Evolutionary conservation across 1,284 basidiomycete species (phyloP), one percentile per base, ranked within the genome.

Genomic region (Rhodotorula sp.): DNA sequence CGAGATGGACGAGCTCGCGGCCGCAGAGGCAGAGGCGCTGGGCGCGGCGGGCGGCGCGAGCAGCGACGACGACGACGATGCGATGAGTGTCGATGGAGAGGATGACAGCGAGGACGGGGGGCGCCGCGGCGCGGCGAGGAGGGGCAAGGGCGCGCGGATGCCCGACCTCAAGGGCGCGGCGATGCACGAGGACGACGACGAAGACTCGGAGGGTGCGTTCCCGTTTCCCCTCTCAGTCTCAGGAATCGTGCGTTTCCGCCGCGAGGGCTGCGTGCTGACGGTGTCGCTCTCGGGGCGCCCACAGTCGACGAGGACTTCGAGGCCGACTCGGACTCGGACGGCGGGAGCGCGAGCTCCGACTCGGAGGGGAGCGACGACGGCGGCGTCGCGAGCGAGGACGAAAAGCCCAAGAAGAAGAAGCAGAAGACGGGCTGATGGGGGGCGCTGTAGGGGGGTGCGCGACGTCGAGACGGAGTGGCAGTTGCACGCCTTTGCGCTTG

Each of bases 1-100:
- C 82, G 94, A 97, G 87, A 94, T 97, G 87, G 90, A 93, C 16
- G 96, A 97, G 79, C 90, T 82, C 48, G 84, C 91, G 71, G 89
- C 89, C 42, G 90, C 86, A 44, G 88, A 83, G 42, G 90, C 83
- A 7, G 87, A 86, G 23, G 89, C 91, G 74, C 90, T 92, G 68
- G 92, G 92, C 55, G 92, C 93, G 77, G 90, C 90, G 50, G 57
- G 41, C 79, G 80, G 23, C 21, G 23, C 25, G 57, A 56, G 76
- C 74, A 79, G 91, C 89, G 77, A 88, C 89, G 17, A 86, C 86
- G 78, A 88, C 88, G 16, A 86, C 86, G 69, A 80, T 75, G 77
- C 80, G 72, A 91, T 89, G 62, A 67, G 65, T 10, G 67, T 68
- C 3, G 72, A 74, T 41, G 52, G 34, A 42, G 66, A 68, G 12